Base-by-base conservation (phyloP, 352 stramenopile genomes). In the Phytophthora aleatoria region DNA sequence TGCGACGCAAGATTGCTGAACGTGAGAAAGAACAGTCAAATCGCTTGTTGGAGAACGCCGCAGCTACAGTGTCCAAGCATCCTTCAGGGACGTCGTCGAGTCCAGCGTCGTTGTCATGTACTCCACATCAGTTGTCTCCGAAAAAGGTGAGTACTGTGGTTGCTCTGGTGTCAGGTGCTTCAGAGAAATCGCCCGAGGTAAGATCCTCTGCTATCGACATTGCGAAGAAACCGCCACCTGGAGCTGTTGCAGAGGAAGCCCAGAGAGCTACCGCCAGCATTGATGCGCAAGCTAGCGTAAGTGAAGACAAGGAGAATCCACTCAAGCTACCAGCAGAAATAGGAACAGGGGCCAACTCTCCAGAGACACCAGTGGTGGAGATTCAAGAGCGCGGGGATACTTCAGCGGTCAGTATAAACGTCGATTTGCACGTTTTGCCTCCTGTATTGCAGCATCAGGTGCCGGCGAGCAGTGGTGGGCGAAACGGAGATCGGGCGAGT, bases 1-100 rank as follows among this genome's bases (percentile, higher is more conserved):
- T 90, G 71, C 68, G 77, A 31, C 71, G 65, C 28, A 65, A 87
- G 56, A 90, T 90, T 28, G 81, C 81, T 6, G 75, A 78, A 41
- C 73, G 72, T 11, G 81, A 90, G 54, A 77, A 77, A 27, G 44
- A 73, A 15, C 60, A 74, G 30, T 65, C 45, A 6, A 78, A 44
- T 57, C 66, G 56, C n/a, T 62, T 66, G 30, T 27, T 74, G 55
- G 30, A 54, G n/a, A 63, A 51, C 26, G 35, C 57, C 24, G 44
- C 49, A 57, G 53, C 39, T 39, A 56, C 51, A 60, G n/a, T 64
- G n/a, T 57, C 38, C 1, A 70, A 57, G 36, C 42, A 65, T 30
- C 49, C 64, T 27, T 70, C 43, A 3, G 43, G 27, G 15, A 35
- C 55, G 45, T 64, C 41, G 35, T 62, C 53, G n/a, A 71, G 56